These are phyloP conservation scores for Begonia masoniana DNA, from an alignment of 306 rosid genomes.

Conservation along the genomic window DNA sequence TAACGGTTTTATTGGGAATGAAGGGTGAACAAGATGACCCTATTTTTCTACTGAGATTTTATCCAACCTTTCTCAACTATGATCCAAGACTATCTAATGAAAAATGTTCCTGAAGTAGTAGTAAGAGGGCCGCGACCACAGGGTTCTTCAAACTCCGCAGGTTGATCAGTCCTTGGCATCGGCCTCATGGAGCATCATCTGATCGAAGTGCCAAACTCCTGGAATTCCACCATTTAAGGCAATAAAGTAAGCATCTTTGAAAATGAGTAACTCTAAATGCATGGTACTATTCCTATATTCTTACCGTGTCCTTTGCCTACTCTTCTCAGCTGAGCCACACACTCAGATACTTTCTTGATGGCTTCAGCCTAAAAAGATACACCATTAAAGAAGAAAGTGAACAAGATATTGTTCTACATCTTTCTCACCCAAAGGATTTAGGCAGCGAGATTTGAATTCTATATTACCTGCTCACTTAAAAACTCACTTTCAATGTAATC, in stretches of 20 bases:
- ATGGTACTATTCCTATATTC: constrained; percentile 5
- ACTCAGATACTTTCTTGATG: constrained; percentile 74
- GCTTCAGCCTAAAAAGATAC: constrained; percentile 48
- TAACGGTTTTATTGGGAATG: no score
- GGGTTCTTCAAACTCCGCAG: no score
- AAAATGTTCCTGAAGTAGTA: no score
- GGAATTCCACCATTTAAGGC: constrained; percentile 6
- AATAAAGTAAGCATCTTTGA: neutral
- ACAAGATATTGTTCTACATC: neutral
- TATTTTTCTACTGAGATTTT: no score
- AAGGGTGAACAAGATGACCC: no score
- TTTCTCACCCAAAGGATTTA: neutral
- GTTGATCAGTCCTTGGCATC: constrained; percentile 21
- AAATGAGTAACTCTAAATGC: no score
- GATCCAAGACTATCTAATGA: no score
- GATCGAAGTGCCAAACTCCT: constrained; percentile 99
- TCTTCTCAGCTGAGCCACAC: constrained; percentile 90
- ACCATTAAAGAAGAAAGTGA: neutral
- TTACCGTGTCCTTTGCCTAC: constrained; percentile 93
- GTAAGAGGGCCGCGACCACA: no score
- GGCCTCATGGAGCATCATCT: constrained; percentile 46
- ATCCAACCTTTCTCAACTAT: no score
- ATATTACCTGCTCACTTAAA: constrained; percentile 69
- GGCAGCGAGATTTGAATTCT: neutral
- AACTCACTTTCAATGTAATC: constrained; percentile 66